A percentile compares a stretch with the other conserved stretches of the same genome.
Conservation (phyloP, 2,329 filamentous ascomycete genomes). For the Fusarium equiseti region DNA sequence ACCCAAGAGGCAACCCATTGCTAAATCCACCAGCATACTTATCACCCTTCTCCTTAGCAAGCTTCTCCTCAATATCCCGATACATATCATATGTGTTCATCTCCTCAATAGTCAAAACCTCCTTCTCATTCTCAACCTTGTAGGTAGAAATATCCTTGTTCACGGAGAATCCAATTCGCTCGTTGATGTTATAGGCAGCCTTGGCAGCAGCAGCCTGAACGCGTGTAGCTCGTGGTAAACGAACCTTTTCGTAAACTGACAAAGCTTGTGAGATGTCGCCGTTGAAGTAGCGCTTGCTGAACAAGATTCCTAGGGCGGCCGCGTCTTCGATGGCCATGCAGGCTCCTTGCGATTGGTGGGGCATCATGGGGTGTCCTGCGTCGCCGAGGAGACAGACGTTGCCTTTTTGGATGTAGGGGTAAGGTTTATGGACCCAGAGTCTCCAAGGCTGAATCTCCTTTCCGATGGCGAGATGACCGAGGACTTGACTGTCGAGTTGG, state of each 20-base stretch:
- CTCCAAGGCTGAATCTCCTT: conserved; percentile 74
- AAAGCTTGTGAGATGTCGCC: conserved; percentile 63
- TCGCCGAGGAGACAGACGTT: conserved; percentile 72
- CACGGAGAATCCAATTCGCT: conserved; percentile 73
- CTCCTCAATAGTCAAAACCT: conserved; percentile 75
- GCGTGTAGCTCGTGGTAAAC: conserved; percentile 65
- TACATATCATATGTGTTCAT: conserved; percentile 76
- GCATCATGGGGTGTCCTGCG: conserved; percentile 77
- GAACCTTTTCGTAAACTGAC: conserved; percentile 63
- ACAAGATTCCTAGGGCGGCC: conserved; percentile 71
- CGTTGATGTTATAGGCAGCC: conserved; percentile 71
- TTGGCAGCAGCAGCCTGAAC: conserved; percentile 69
- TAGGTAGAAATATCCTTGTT: conserved; percentile 69
- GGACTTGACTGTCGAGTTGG: conserved; percentile 68
- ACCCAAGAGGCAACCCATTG: conserved; percentile 60
- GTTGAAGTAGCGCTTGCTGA: conserved; percentile 60
- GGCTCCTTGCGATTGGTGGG: conserved; percentile 76
- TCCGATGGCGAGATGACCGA: conserved; percentile 68
- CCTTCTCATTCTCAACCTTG: conserved; percentile 70
- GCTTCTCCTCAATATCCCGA: conserved; percentile 64
- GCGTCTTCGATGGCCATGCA: conserved; percentile 78
- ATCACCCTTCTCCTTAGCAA: conserved; percentile 52
- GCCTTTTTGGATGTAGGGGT: conserved; percentile 66
- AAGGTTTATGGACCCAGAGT: conserved; percentile 71
- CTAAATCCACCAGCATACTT: conserved; percentile 55